A percentile compares a stretch with the other conserved stretches of the same genome.
These are phyloP conservation scores for Backusella parvicylindrica DNA, from an alignment of 192 early-diverging fungal species.

Conservation along the genomic window DNA sequence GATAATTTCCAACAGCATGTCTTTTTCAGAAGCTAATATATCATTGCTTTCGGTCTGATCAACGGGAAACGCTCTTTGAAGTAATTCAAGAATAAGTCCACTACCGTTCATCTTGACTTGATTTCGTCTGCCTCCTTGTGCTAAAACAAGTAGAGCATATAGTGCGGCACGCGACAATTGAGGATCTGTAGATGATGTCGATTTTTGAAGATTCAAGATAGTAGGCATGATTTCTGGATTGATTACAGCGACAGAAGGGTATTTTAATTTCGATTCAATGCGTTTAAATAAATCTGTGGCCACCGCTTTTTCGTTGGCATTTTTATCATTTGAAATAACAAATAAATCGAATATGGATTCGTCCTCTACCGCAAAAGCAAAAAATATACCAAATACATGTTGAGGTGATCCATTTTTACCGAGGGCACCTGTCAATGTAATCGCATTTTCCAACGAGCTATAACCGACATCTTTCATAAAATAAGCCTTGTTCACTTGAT, in stretches of 20 bases:
- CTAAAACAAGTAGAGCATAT: constrained; percentile 38
- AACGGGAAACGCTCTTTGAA: constrained; percentile 34
- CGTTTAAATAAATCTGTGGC: background rate
- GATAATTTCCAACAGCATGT: constrained; percentile 37
- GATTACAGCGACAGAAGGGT: constrained; percentile 6
- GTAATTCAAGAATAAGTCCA: constrained; percentile 42
- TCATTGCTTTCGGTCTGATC: background rate
- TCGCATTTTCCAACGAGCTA: constrained; percentile 52
- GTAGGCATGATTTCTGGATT: constrained; percentile 35
- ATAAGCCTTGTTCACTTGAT: constrained; percentile 44
- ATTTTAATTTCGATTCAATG: constrained; percentile 19
- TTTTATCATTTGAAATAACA: constrained; percentile 22
- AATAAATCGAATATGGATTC: constrained; percentile 42
- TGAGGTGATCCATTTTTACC: constrained; percentile 28
- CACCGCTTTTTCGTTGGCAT: background rate
- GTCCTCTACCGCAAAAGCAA: constrained; percentile 55
- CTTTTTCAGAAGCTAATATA: constrained; percentile 8
- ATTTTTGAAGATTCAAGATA: constrained; percentile 32
- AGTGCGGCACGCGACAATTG: constrained; percentile 29
- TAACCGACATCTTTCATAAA: constrained; percentile 54
- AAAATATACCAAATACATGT: constrained; percentile 53
- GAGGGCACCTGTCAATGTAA: constrained; percentile 52
- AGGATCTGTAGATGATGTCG: constrained; percentile 8
- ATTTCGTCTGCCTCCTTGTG: constrained; percentile 48
- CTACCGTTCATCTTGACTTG: constrained; percentile 52